Conservation (phyloP, 805 yeast genomes). For the Candida sakaeoensis region DNA sequence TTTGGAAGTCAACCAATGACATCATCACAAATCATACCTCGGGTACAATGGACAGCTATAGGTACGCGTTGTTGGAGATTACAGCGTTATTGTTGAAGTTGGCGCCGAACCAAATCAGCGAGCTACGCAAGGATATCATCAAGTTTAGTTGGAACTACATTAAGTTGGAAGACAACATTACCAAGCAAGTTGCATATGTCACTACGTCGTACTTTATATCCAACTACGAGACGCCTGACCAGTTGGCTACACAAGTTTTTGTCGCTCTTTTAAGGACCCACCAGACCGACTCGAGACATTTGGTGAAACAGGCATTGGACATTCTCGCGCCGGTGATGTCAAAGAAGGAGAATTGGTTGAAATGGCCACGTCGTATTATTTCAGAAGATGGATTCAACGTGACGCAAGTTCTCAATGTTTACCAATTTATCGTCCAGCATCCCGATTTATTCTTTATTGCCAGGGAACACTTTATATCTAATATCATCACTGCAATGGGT, state of each 20-base stretch:
- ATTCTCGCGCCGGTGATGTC: slow-evolving; percentile 84
- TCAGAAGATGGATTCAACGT: slow-evolving; percentile 88
- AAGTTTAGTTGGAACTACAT: slow-evolving; percentile 93
- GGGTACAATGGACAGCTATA: slow-evolving; percentile 68
- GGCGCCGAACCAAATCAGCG: slow-evolving; percentile 57
- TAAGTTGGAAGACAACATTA: slow-evolving; percentile 79
- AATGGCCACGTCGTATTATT: slow-evolving; percentile 89
- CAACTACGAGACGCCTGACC: slow-evolving; percentile 82
- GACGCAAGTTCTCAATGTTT: slow-evolving; percentile 80
- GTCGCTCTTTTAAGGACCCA: slow-evolving; percentile 84
- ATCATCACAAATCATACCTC: slow-evolving; percentile 50
- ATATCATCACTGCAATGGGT: slow-evolving; percentile 89
- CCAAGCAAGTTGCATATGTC: slow-evolving; percentile 91
- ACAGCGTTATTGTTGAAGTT: slow-evolving; percentile 73
- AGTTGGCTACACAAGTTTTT: slow-evolving; percentile 86
- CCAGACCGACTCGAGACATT: slow-evolving; percentile 75
- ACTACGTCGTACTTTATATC: slow-evolving; percentile 83
- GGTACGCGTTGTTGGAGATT: slow-evolving; percentile 76
- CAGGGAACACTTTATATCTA: slow-evolving; percentile 84
- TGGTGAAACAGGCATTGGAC: slow-evolving; percentile 86
- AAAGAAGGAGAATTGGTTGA: slow-evolving; percentile 73
- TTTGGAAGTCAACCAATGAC: slow-evolving; percentile 71
- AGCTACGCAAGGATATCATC: slow-evolving; percentile 75
- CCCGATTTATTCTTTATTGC: slow-evolving; percentile 80
- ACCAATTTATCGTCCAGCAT: slow-evolving; percentile 84